Percentiles rank a stretch among this genome's conserved stretches.
phyloP scores from a whole-genome alignment of 139 green algal species.

The Chlamydomonas eustigma region DNA sequence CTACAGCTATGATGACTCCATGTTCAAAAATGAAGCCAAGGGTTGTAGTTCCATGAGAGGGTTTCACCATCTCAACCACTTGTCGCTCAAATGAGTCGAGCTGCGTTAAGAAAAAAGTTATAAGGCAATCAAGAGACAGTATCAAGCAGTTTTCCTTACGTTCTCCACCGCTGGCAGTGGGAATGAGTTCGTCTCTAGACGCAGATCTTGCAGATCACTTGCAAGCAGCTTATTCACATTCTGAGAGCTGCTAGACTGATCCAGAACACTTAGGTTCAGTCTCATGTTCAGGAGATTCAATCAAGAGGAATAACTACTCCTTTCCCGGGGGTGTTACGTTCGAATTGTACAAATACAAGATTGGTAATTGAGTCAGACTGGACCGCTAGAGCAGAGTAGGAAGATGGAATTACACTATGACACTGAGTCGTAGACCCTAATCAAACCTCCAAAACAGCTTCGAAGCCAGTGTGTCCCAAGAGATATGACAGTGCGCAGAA shows the following conservation, averaged over 20 bases:
- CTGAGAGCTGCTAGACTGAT: not conserved
- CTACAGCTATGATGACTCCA: slow-evolving; percentile 95
- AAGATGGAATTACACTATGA: too few relatives aligned
- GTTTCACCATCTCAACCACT: slow-evolving; percentile 95
- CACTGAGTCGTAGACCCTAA: too few relatives aligned
- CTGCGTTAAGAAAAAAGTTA: slow-evolving; percentile 42
- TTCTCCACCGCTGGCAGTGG: slow-evolving; percentile 40
- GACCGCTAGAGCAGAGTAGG: too few relatives aligned
- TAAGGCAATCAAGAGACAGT: not conserved
- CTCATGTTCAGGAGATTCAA: too few relatives aligned
- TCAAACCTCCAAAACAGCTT: too few relatives aligned
- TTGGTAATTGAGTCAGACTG: too few relatives aligned
- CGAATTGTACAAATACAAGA: too few relatives aligned
- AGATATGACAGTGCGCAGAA: too few relatives aligned
- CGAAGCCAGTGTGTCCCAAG: too few relatives aligned
- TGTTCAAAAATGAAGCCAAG: slow-evolving; percentile 96
- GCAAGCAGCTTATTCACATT: not conserved
- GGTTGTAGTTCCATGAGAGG: slow-evolving; percentile 95
- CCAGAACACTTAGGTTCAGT: slow-evolving; percentile 30
- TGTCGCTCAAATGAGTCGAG: slow-evolving; percentile 90
- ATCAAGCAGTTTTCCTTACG: slow-evolving; percentile 13
- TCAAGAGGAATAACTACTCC: too few relatives aligned
- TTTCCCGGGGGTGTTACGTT: too few relatives aligned
- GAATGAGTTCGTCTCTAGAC: slow-evolving; percentile 24
- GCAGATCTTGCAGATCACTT: not conserved